Percentiles rank a stretch among this genome's conserved stretches.
These are phyloP conservation scores for Carnegiea gigantea DNA, from an alignment of 179 eudicot species.

Conservation along the genomic window DNA sequence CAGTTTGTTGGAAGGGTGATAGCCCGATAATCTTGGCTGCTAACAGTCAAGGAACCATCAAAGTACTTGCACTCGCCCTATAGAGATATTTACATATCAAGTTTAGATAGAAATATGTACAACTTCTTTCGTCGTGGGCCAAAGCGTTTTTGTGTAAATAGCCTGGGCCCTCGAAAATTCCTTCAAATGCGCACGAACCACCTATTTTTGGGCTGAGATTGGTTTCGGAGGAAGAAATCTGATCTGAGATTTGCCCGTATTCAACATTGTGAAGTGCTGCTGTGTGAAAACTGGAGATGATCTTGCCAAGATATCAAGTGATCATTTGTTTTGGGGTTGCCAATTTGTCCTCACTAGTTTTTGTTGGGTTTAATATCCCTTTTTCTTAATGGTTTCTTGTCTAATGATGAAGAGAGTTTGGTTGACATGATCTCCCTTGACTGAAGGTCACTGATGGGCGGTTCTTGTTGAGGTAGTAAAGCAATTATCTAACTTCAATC, in stretches of 20 bases:
- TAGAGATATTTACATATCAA: slow-evolving; percentile 30
- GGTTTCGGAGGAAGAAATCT: not conserved
- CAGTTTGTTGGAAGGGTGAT: slow-evolving; percentile 79
- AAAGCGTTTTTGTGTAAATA: slow-evolving; percentile 6
- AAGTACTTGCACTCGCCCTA: slow-evolving; percentile 65
- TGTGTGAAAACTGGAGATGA: not conserved
- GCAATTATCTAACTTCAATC: no score
- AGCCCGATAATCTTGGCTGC: slow-evolving; percentile 74
- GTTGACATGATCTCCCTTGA: no score
- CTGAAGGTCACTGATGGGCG: no score
- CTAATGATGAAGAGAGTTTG: no score
- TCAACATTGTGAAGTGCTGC: not conserved
- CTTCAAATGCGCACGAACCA: not conserved
- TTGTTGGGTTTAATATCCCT: not conserved
- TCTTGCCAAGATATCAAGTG: not conserved
- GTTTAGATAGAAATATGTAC: not conserved
- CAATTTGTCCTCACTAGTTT: not conserved
- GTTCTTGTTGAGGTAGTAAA: no score
- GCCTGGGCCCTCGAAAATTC: not conserved
- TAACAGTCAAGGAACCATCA: slow-evolving; percentile 78
- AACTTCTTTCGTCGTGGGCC: not conserved
- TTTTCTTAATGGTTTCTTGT: no score
- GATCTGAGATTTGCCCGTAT: not conserved
- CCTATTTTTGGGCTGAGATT: not conserved
- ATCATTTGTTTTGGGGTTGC: not conserved